Conservation (phyloP, 1,284 basidiomycete species). For the Apiotrichum veenhuisii region DNA sequence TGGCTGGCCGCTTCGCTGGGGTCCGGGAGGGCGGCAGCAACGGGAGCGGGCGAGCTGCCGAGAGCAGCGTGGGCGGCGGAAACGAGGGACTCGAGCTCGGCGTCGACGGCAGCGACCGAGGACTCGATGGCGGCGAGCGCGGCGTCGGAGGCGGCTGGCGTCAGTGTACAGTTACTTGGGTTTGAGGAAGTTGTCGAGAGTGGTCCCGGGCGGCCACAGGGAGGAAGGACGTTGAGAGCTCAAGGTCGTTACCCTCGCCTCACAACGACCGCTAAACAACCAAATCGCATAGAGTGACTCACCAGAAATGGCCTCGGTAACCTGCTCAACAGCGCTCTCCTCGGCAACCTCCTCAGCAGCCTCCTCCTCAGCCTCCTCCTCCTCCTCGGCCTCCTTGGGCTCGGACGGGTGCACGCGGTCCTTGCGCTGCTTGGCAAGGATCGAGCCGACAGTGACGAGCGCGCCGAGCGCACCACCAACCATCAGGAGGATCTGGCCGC, state of each 20-base stretch:
- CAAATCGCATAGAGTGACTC: neutral
- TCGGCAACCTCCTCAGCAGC: neutral
- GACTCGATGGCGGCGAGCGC: neutral
- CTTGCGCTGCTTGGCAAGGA: neutral
- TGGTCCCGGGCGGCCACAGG: too few species aligned
- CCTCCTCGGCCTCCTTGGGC: constrained; percentile 3
- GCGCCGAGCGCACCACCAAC: constrained; percentile 1
- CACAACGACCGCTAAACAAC: neutral
- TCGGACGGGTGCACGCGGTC: neutral
- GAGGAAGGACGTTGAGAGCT: too few species aligned
- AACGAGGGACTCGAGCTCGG: constrained; percentile 7
- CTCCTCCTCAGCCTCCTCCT: constrained; percentile 5
- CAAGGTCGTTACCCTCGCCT: too few species aligned
- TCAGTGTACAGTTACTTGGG: too few species aligned
- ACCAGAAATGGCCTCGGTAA: neutral
- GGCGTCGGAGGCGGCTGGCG: neutral
- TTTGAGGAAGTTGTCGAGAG: neutral
- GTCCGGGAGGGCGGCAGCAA: neutral
- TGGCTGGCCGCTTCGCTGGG: constrained; percentile 25
- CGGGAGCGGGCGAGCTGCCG: neutral
- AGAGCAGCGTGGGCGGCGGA: constrained; percentile 15
- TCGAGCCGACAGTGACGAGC: constrained; percentile 1
- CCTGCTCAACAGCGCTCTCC: neutral
- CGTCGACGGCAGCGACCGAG: constrained; percentile 6
- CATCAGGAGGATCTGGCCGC: neutral